Evolutionary conservation across 2,329 filamentous ascomycete genomes (phyloP), one percentile per base, ranked within the genome.

Genomic region (Monosporascus sp.): DNA sequence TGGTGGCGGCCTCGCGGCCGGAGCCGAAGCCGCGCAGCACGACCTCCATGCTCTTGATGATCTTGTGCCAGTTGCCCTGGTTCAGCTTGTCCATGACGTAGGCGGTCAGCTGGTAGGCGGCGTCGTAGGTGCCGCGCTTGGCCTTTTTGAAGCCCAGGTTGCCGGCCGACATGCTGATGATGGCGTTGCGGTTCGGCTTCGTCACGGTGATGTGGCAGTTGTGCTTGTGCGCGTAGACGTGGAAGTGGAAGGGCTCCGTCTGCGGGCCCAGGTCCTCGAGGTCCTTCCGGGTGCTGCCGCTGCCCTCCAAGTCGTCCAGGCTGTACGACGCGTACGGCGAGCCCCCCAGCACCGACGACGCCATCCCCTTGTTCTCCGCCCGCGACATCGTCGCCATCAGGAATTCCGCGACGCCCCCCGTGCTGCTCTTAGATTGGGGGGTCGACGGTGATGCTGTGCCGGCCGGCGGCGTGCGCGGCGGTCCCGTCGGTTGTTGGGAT

Each of bases 191-290:
- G 69, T 91, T 86, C 27, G 94, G 92, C 65, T 87, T 86, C 22
- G 91, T 90, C 61, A 97, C 83, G 1, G 92, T 97, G 65, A 99
- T 82, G 73, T 97, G 91, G 20, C 90, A 94, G 76, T 99, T 99
- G 82, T 97, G 94, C 75, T 91, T 95, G 70, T 89, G 87, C 27
- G 88, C 76, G 73, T 85, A 93, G 69, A 99, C 79, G 75, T 96
- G 90, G 59, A 99, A 81, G 70, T 96, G 91, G 76, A 91, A 91
- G 2, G 89, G 87, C 66, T 88, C 82, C 38, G 75, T 58, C 16
- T 70, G 61, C 6, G 64, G 61, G 20, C 64, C 64, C 61, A 57
- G 64, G 49, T 75, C 66, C 45, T 77, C 72, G 2, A 54, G 58
- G 5, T 61, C n/a, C 4, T 52, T 52, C 9, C 19, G 59, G 38